Base-by-base conservation (phyloP, 1,284 basidiomycete species). In the Paramarasmius palmivorus region DNA sequence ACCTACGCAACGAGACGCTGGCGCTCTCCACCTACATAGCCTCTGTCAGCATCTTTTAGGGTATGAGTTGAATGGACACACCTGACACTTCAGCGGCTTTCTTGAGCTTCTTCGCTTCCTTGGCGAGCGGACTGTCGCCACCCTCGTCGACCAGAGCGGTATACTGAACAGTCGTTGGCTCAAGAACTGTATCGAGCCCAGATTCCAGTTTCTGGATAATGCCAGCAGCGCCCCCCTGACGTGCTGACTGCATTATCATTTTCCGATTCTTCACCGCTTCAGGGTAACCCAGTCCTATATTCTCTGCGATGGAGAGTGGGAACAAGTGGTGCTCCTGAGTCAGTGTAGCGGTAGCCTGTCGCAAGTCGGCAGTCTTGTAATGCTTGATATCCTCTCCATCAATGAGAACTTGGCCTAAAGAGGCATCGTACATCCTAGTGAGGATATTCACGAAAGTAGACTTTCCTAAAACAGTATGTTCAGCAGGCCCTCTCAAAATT, bases 261-360 rank as follows among this genome's bases (percentile, higher is more conserved):
- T 63, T 62, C 0, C 50, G 40, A 49, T 78, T 65, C 1, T 57
- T 51, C 4, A 61, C 58, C 5, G 49, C 56, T 0, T 66, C 66
- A 0, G 71, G 68, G 41, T 70, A 61, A 0, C 79, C 79, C 1
- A 82, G 61, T 1, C 69, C 75, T 29, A 81, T 76, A 52, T 79
- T 81, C 49, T 78, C 76, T 6, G 61, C 64, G 2, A 79, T 57
- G 0, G 73, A 69, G 4, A 81, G 59, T 0, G 78, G 78, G 53
- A 72, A 78, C 8, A 78, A 54, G 0, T 62, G 57, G 54, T 73
- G 75, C 23, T 77, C 74, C 57, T 81, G 78, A 1, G 71, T 74
- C 1, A 80, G 70, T 17, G 73, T 67, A 0, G 75, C 69, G 8
- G 68, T 74, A 0, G 73, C 67, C 3, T 61, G 62, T 19, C 73